Evolutionary conservation across 176 grass and related monocot genomes (phyloP), one percentile per base, ranked within the genome.

Genomic region (Oryza rufipogon): DNA sequence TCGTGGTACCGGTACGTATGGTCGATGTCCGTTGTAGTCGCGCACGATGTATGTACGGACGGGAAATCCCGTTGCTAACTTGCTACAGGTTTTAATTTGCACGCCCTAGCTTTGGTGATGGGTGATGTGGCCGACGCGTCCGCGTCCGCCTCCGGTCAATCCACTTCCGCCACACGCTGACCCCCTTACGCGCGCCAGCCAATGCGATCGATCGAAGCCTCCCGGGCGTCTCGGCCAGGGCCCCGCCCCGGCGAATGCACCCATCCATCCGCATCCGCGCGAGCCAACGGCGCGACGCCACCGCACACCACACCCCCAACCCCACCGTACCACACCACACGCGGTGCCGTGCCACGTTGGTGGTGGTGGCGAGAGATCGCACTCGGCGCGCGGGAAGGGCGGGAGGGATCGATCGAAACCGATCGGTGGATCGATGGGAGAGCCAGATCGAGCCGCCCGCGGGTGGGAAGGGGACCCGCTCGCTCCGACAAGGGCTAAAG

Each of bases 401-500:
- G 7, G 6, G 30, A 32, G 30, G 30, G 30, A 32, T 32, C 30
- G 56, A 51, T 33, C 23, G 47, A 15, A 52, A 3, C 1, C 56
- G 66, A 78, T 33, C 5, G 16, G 12, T 30, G 32, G 49, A 41
- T 71, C 22, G 70, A 11, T 2, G 30, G 30, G n/a, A 17, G 39
- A 39, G 32, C 23, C 49, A 38, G 36, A 32, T 32, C 30, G 30
- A 38, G 36, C 36, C 36, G 36, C 36, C 36, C 36, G 36, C 6
- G 36, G 6, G 36, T 5, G 36, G 36, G 67, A 71, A 32, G 36
- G 36, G 67, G 77, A 32, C 17, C 83, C 77, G 28, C 7, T 7
- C 67, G 19, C 19, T 58, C 80, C 88, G 88, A 90, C 88, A 90
- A 41, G 69, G 61, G 75, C 13, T 61, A 90, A 90, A 87, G 88